Evolutionary conservation across 2,329 filamentous ascomycete species (phyloP), one percentile per base, ranked within the genome.

Genomic region (Stemphylium vesicarium): DNA sequence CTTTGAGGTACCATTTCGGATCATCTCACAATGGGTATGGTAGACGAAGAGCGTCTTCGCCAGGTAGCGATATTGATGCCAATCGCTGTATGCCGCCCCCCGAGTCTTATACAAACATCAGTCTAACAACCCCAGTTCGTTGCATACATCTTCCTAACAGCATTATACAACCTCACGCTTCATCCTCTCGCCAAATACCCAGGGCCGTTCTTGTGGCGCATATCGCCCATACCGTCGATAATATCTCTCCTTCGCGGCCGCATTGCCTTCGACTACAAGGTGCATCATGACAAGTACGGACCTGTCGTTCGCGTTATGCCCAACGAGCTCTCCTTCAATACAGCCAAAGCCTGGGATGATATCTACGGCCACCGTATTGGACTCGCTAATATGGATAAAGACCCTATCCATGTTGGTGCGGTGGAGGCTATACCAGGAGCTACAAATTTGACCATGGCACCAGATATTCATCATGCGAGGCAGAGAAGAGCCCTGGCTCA

Each of bases 401-500:
- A 73, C 45, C 71, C 64, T 2, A 74, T 75, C 38, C 68, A 75
- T 46, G 72, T 75, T 13, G 71, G 72, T 18, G 62, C 70, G 10
- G 71, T 74, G 0, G 69, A 71, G 39, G 69, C 72, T 3, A 71
- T 74, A 38, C 70, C 68, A n/a, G 73, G 71, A 1, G 70, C 71
- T 1, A 75, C 72, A 2, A 75, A 73, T 24, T 37, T 77, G 50
- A 72, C 73, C 12, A 73, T 70, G 62, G 70, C 77, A 7, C 69
- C 75, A 15, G 74, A 79, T 46, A 65, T 70, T 15, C 63, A 71
- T 50, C 77, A 80, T 62, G 68, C 72, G 5, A 68, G 77, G 18
- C 70, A 73, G 49, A 66, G 78, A 31, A 68, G 76, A 29, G 65
- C 76, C 10, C 68, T 79, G 3, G 72, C 76, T 4, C 72, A 79